Conservation (phyloP, 2,329 filamentous ascomycete species). For the Cadophora sp. region DNA sequence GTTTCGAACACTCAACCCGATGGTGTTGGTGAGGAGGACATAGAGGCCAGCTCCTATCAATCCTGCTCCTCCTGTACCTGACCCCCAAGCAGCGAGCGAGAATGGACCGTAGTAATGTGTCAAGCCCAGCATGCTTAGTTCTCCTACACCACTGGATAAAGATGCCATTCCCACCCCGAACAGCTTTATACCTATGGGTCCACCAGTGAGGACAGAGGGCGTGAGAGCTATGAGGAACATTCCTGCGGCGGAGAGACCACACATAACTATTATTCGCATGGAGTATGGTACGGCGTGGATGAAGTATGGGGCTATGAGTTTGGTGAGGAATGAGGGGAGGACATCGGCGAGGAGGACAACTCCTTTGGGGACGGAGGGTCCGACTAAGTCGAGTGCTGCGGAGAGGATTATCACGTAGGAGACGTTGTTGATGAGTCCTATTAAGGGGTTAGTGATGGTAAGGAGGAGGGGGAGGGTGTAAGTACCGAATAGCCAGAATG, state of each 20-base stretch:
- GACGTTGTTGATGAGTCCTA: slow-evolving; percentile 94
- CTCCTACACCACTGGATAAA: slow-evolving; percentile 83
- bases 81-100: slow-evolving; percentile 90
- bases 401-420: slow-evolving; percentile 97
- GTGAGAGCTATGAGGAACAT: slow-evolving; percentile 91
- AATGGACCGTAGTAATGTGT: slow-evolving; percentile 93
- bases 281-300: slow-evolving; percentile 87
- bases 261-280: slow-evolving; percentile 76
- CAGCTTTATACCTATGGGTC: slow-evolving; percentile 76
- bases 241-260: slow-evolving; percentile 76
- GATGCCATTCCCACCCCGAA: slow-evolving; percentile 85
- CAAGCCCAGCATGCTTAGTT: slow-evolving; percentile 88
- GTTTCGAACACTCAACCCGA: slow-evolving; percentile 74
- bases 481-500: slow-evolving; percentile 94
- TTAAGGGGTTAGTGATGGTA: slow-evolving; percentile 18
- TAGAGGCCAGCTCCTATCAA: slow-evolving; percentile 88
- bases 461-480: slow-evolving; percentile 28
- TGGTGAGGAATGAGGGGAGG: slow-evolving; percentile 85
- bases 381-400: slow-evolving; percentile 93
- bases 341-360: slow-evolving; percentile 94
- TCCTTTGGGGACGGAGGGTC: slow-evolving; percentile 83
- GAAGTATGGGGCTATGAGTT: slow-evolving; percentile 90
- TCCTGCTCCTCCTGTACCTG: slow-evolving; percentile 88
- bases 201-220: slow-evolving; percentile 57
- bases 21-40: slow-evolving; percentile 81